Evolutionary conservation across 2,329 filamentous ascomycete species (phyloP).

Genomic region (Penicillium paneum): DNA sequence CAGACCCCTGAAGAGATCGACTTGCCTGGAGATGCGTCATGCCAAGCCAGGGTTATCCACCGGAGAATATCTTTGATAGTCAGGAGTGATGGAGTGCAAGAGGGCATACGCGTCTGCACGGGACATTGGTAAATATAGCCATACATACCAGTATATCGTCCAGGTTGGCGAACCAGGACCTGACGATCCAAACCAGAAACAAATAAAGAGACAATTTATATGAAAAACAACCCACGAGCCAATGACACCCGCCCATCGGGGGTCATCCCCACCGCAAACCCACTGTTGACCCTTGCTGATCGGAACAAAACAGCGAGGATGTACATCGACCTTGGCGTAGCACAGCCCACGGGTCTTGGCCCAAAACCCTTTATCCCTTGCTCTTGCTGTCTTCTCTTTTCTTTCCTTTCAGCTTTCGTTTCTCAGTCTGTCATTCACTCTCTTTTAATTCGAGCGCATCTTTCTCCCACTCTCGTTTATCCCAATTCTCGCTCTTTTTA

Average conservation of each 20-base stretch:
- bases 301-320: constrained; percentile 3
- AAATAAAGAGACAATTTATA: neutral
- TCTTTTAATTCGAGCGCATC: constrained; percentile 12
- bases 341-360: constrained; percentile 4
- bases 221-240: neutral
- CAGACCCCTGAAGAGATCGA: constrained; percentile 6
- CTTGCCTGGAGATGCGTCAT: constrained; percentile 3
- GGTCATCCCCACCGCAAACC: neutral
- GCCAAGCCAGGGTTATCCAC: constrained; percentile 3
- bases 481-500: constrained; percentile 12
- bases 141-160: neutral
- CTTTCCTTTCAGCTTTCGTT: constrained; percentile 16
- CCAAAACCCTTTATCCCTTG: constrained; percentile 18
- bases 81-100: neutral
- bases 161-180: neutral
- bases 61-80: neutral
- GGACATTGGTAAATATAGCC: neutral
- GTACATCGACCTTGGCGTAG: constrained; percentile 3
- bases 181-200: neutral
- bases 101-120: no score
- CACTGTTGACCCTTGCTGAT: constrained; percentile 15
- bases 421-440: constrained; percentile 23
- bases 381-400: constrained; percentile 19
- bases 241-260: neutral
- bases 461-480: constrained; percentile 14